Evolutionary conservation across 148 eudicot species (phyloP), one percentile per base, ranked within the genome.

Genomic region (Camellia japonica): DNA sequence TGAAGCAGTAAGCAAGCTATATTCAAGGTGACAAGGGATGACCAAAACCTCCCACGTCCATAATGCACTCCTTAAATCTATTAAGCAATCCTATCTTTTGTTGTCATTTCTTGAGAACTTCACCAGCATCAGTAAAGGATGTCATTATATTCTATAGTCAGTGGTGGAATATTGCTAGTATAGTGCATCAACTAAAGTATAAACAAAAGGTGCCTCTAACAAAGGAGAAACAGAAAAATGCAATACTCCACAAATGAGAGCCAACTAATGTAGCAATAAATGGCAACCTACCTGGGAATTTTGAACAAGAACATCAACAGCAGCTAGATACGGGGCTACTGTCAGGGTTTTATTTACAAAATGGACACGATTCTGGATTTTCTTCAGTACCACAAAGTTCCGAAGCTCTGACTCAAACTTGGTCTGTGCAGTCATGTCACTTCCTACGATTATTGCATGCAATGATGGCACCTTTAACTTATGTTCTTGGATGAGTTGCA

Each of bases 401-500:
- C 98, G 90, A 38, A 96, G 89, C 81, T 96, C 99, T 76, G 91
- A 82, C 86, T 92, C 98, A 83, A 92, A 96, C 84, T 96, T 92
- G n/a, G 94, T 90, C 83, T 96, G 97, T 41, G 89, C 92, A 86
- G 83, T 86, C 91, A 96, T 91, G 84, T 96, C 98, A 84, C 99
- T 96, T 82, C 99, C 99, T 38, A 96, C 98, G 52, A 96, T 82
- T 60, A 94, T 85, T 56, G 98, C 99, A 86, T 92, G 98, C 85
- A 96, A 65, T 63, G 95, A 88, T 65, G 99, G 98, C 87, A 93
- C 88, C 82, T 93, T 86, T 72, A 96, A 81, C 82, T 91, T 96
- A 87, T 89, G 88, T 67, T 91, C 91, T 85, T 91, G 86, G 38
- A 92, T 89, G 70, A 96, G 58, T 80, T 87, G 97, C 83, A 96